A percentile compares a stretch with the other conserved stretches of the same genome.
Conservation (phyloP, 1,284 basidiomycete species). For the Rhodotorula sp. region DNA sequence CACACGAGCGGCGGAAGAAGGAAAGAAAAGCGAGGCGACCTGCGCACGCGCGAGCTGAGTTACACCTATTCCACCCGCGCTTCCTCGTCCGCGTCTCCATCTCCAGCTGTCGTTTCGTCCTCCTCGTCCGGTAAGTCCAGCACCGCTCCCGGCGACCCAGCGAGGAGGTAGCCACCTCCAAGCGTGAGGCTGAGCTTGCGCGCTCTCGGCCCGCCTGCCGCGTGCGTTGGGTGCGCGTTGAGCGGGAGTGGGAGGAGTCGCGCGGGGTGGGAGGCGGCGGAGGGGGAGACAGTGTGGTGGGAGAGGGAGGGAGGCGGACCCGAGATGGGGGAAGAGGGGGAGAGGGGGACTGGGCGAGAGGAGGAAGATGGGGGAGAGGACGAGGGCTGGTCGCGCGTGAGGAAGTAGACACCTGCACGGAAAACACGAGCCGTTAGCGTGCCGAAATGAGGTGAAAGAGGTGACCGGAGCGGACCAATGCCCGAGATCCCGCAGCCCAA, state of each 20-base stretch:
- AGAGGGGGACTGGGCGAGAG: not conserved
- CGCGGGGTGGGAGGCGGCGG: not conserved
- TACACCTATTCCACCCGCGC: not conserved
- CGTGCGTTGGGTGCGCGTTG: no score
- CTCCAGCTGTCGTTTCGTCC: not conserved
- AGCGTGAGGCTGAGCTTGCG: conserved; percentile 7
- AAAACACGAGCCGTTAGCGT: not conserved
- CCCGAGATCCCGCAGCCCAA: conserved; percentile 51
- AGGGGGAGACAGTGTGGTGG: not conserved
- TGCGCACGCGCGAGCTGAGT: not conserved
- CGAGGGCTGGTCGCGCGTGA: conserved; percentile 19
- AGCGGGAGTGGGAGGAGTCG: not conserved
- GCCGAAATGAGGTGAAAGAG: no score
- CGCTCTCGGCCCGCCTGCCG: not conserved
- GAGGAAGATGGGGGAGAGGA: not conserved
- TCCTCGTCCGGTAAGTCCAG: not conserved
- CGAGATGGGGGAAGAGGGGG: not conserved
- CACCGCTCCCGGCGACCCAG: not conserved
- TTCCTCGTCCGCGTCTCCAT: conserved; percentile 6
- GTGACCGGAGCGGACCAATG: conserved; percentile 10
- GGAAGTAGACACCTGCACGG: conserved; percentile 28
- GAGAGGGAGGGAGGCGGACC: not conserved
- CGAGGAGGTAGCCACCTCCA: conserved; percentile 9
- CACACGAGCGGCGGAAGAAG: no score
- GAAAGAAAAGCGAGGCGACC: not conserved